Conservation (phyloP, 202 grass and related monocot species). For the Dendrocalamus latiflorus region DNA sequence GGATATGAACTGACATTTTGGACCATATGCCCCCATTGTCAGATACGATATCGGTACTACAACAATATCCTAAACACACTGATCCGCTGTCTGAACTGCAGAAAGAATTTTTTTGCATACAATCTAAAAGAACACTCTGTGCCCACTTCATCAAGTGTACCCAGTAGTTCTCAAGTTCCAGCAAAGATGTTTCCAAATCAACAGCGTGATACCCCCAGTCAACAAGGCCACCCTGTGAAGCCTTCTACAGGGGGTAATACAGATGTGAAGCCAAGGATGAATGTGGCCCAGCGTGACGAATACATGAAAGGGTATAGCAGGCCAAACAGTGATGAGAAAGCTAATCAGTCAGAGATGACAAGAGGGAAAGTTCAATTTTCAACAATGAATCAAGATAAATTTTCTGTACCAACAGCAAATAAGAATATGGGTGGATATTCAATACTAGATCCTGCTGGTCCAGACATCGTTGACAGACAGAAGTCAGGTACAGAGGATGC, state of each 20-base stretch:
- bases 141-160: slow-evolving; percentile 26
- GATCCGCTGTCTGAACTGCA: slow-evolving; percentile 55
- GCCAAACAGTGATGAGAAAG: slow-evolving; percentile 2
- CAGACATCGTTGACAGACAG: slow-evolving; percentile 5
- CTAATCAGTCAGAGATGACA: slow-evolving; percentile 20
- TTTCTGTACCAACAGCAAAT: slow-evolving; percentile 17
- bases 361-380: slow-evolving; percentile 12
- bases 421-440: neutral
- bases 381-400: slow-evolving; percentile 30
- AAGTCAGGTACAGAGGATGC: slow-evolving; percentile 28
- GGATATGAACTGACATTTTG: slow-evolving; percentile 46
- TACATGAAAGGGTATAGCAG: slow-evolving; percentile 15
- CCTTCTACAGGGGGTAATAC: slow-evolving; percentile 22
- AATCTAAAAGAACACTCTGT: slow-evolving; percentile 37
- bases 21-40: slow-evolving; percentile 62
- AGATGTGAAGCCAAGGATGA: slow-evolving; percentile 3
- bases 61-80: slow-evolving; percentile 40
- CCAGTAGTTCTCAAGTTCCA: slow-evolving; percentile 27
- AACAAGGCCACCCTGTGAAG: slow-evolving; percentile 34
- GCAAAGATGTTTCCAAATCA: slow-evolving; percentile 30
- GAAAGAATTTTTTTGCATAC: slow-evolving; percentile 58
- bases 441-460: slow-evolving; percentile 2
- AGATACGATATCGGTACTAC: slow-evolving; percentile 60
- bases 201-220: neutral
- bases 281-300: slow-evolving; percentile 16